phyloP scores from a whole-genome alignment of 2,329 filamentous ascomycete species.

The Gnomoniopsis smithogilvyi region DNA sequence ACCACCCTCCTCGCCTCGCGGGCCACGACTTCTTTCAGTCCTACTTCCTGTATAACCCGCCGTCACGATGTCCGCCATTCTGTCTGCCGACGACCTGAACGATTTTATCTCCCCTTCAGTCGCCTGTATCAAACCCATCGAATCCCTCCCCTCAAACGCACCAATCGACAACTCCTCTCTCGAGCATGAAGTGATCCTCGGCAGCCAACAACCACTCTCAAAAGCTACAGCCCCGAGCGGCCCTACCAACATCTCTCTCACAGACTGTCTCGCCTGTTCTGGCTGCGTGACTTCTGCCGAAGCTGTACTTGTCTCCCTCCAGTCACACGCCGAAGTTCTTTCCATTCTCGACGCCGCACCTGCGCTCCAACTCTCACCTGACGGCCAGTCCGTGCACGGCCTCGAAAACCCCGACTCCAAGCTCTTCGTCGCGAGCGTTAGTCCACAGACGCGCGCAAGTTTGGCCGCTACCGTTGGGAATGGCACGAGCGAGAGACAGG shows the following conservation, averaged over 20 bases:
- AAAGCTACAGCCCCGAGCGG: slow-evolving; percentile 50
- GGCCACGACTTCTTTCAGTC: background rate
- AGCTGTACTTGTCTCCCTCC: slow-evolving; percentile 90
- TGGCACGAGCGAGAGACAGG: slow-evolving; percentile 67
- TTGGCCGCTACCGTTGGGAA: slow-evolving; percentile 79
- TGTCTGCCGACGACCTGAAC: slow-evolving; percentile 94
- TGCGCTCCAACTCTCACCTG: slow-evolving; percentile 37
- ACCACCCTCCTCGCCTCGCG: slow-evolving; percentile 1
- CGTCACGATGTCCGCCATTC: slow-evolving; percentile 84
- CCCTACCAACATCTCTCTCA: slow-evolving; percentile 90
- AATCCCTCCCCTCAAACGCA: slow-evolving; percentile 72
- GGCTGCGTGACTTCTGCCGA: slow-evolving; percentile 97
- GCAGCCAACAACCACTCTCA: slow-evolving; percentile 66
- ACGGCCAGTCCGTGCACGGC: slow-evolving; percentile 41
- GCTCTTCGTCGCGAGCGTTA: slow-evolving; percentile 88
- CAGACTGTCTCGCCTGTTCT: slow-evolving; percentile 95
- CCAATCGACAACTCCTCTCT: slow-evolving; percentile 36
- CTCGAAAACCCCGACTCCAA: slow-evolving; percentile 60
- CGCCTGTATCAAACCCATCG: slow-evolving; percentile 96
- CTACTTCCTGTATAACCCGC: background rate
- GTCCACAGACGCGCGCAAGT: slow-evolving; percentile 85
- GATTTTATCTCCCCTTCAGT: slow-evolving; percentile 98
- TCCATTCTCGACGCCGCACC: slow-evolving; percentile 70
- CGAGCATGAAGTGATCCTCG: slow-evolving; percentile 86
- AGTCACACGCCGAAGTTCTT: slow-evolving; percentile 90